Evolutionary conservation across 1,284 basidiomycete species (phyloP).

Genomic region (Taiwanofungus camphoratus): DNA sequence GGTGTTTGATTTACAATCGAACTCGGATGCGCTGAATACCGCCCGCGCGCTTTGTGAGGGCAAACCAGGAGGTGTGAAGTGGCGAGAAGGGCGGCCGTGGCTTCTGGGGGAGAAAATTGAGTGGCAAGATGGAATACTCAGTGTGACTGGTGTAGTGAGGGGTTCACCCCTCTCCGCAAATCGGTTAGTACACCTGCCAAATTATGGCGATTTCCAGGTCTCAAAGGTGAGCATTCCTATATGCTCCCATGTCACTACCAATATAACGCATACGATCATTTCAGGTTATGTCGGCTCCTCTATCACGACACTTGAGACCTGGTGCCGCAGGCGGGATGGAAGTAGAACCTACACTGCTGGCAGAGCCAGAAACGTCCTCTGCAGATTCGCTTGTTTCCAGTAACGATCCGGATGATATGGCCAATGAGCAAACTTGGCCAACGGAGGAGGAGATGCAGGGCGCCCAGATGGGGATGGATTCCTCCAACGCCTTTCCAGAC

Average conservation of each 20-base stretch:
- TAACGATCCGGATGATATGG: constrained; percentile 85
- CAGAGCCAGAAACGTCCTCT: constrained; percentile 55
- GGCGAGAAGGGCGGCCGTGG: constrained; percentile 80
- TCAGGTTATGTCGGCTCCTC: constrained; percentile 59
- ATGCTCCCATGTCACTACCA: constrained; percentile 1
- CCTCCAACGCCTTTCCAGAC: constrained; percentile 48
- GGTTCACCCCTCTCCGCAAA: constrained; percentile 80
- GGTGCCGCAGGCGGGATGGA: constrained; percentile 47
- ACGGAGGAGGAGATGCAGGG: constrained; percentile 91
- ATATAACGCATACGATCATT: neutral
- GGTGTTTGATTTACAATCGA: constrained; percentile 56
- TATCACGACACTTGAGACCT: constrained; percentile 37
- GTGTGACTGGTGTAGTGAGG: constrained; percentile 81
- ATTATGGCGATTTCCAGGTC: constrained; percentile 86
- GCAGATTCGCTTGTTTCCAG: constrained; percentile 88
- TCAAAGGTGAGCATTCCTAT: constrained; percentile 51
- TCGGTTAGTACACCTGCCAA: constrained; percentile 84
- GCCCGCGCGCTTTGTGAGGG: constrained; percentile 77
- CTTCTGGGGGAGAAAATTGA: constrained; percentile 68
- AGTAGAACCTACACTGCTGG: constrained; percentile 52
- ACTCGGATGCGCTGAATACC: constrained; percentile 67
- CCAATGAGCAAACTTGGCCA: constrained; percentile 98
- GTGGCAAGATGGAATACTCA: constrained; percentile 58
- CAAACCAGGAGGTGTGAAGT: constrained; percentile 68
- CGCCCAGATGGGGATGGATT: constrained; percentile 26